Percentiles rank a stretch among this genome's conserved stretches.
phyloP scores from a whole-genome alignment of 2,329 filamentous ascomycete species.

The Colletotrichum sp. region DNA sequence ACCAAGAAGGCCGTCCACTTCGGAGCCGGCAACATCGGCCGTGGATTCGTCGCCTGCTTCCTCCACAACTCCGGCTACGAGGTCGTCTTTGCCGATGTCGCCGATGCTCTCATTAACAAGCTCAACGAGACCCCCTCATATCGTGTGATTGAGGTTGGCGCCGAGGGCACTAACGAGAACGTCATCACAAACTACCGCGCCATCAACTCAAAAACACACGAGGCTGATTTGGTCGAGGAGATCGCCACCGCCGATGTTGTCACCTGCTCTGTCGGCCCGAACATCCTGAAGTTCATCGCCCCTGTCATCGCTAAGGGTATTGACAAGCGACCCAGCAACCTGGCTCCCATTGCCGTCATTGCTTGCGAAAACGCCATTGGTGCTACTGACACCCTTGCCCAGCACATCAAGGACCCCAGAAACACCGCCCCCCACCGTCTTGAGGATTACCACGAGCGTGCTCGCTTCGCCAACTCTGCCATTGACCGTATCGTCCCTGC shows the following conservation, averaged over 20 bases:
- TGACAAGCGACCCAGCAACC: conserved; percentile 69
- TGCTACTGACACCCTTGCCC: conserved; percentile 86
- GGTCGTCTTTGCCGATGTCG: conserved; percentile 95
- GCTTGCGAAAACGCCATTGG: conserved; percentile 98
- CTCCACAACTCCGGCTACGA: conserved; percentile 94
- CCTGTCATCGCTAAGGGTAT: conserved; percentile 95
- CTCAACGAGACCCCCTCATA: conserved; percentile 81
- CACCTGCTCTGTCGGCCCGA: conserved; percentile 96
- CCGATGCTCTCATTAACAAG: conserved; percentile 79
- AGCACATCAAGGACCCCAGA: conserved; percentile 76
- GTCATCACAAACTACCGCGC: conserved; percentile 95
- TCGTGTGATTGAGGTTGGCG: conserved; percentile 90
- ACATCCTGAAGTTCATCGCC: conserved; percentile 95
- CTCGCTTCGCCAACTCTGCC: conserved; percentile 94
- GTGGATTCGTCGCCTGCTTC: conserved; percentile 89
- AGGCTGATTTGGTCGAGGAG: conserved; percentile 81
- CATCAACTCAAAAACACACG: conserved; percentile 90
- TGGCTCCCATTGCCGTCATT: conserved; percentile 83
- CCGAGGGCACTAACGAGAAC: conserved; percentile 80
- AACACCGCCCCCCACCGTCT: conserved; percentile 75
- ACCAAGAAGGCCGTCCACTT: conserved; percentile 80
- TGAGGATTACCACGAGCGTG: conserved; percentile 72
- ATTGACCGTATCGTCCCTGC: conserved; percentile 98
- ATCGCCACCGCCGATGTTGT: conserved; percentile 89
- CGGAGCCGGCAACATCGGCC: conserved; percentile 84